Percentiles rank a stretch among this genome's conserved stretches.
These are phyloP conservation scores for Dothideomycetes sp. DNA, from an alignment of 2,329 filamentous ascomycete species.

Conservation along the genomic window DNA sequence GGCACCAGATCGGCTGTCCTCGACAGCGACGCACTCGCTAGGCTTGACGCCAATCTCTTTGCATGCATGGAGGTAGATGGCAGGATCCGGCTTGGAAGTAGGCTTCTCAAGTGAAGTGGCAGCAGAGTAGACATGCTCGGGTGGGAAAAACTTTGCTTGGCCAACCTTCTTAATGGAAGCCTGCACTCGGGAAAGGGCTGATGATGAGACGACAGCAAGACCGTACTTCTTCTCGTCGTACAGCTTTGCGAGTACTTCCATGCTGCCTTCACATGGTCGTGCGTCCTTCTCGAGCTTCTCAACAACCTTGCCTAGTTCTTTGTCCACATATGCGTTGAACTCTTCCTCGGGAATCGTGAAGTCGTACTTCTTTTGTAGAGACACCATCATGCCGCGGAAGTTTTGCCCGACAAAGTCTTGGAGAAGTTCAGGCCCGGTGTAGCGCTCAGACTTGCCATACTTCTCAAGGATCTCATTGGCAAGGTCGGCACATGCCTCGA, in stretches of 20 bases:
- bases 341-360: conserved; percentile 60
- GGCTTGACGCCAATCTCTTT: conserved; percentile 61
- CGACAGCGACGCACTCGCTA: conserved; percentile 65
- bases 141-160: conserved; percentile 70
- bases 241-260: conserved; percentile 52
- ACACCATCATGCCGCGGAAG: conserved; percentile 82
- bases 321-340: conserved; percentile 60
- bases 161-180: conserved; percentile 70
- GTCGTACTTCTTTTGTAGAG: conserved; percentile 63
- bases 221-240: conserved; percentile 40
- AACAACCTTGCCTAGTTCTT: conserved; percentile 76
- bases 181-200: conserved; percentile 64
- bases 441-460: conserved; percentile 53
- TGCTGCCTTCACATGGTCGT: conserved; percentile 11
- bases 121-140: conserved; percentile 67
- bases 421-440: conserved; percentile 70
- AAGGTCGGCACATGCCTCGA: conserved; percentile 80
- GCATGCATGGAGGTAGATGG: conserved; percentile 73
- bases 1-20: conserved; percentile 81
- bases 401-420: conserved; percentile 85
- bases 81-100: conserved; percentile 85
- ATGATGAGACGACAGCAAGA: conserved; percentile 70
- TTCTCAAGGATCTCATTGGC: conserved; percentile 73
- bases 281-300: conserved; percentile 59
- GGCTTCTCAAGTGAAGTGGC: conserved; percentile 66